phyloP scores from a whole-genome alignment of 345 rosid genomes.

The Ailanthus altissimus region DNA sequence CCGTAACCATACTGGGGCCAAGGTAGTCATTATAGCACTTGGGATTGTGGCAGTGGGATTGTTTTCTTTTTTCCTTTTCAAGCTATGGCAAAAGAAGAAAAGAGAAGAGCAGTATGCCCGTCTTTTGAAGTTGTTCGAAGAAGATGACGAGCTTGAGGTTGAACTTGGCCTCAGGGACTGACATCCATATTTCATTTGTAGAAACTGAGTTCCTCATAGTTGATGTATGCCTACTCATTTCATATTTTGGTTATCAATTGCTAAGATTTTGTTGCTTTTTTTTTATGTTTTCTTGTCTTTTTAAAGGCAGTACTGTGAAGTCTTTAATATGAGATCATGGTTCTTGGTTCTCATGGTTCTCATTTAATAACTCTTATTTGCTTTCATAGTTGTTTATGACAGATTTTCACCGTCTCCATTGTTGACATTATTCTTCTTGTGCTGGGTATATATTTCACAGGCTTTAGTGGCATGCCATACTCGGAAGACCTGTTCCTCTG shows the following conservation, averaged over 20 bases:
- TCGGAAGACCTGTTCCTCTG: conserved; percentile 9
- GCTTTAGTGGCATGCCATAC: conserved; percentile 18
- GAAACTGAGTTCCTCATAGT: conserved; percentile 23
- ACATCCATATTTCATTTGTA: conserved; percentile 11
- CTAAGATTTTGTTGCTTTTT: neutral
- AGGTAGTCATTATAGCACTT: conserved; percentile 50
- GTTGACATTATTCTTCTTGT: no score
- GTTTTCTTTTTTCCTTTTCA: conserved; percentile 68
- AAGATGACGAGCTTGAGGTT: conserved; percentile 96
- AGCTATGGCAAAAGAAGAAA: conserved; percentile 96
- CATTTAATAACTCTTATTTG: neutral
- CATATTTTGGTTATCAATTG: conserved; percentile 6
- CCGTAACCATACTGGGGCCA: conserved; percentile 43
- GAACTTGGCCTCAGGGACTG: conserved; percentile 92
- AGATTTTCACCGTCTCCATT: no score
- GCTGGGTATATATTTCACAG: conserved; percentile 16
- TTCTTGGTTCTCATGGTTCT: no score
- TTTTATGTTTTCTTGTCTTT: neutral
- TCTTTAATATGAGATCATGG: neutral
- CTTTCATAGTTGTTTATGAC: neutral
- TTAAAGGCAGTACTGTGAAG: neutral
- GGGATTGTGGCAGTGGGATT: conserved; percentile 51
- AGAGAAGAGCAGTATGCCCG: conserved; percentile 96
- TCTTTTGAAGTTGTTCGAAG: conserved; percentile 91
- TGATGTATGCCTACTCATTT: conserved; percentile 31